Evolutionary conservation across 805 yeast genomes (phyloP).

Genomic region (Hanseniaspora jakobsenii): DNA sequence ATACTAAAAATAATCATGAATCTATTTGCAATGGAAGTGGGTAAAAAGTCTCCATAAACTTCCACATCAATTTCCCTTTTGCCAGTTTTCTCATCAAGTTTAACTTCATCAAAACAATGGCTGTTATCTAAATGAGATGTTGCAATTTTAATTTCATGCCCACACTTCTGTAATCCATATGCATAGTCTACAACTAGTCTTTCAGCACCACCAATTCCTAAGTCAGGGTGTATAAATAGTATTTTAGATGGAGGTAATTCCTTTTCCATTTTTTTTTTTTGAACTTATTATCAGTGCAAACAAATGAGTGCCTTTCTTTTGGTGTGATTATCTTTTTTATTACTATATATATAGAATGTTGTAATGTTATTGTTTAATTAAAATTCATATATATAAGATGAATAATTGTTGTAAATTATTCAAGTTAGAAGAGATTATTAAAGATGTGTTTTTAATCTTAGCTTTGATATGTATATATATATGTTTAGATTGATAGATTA

Average conservation of each 20-base stretch:
- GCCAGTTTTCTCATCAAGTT: conserved; percentile 35
- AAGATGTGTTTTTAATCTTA: no score
- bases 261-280: conserved; percentile 7
- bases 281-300: not conserved
- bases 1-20: conserved; percentile 75
- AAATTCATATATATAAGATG: no score
- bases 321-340: no score
- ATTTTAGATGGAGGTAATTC: conserved; percentile 34
- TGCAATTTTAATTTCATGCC: conserved; percentile 53
- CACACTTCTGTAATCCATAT: conserved; percentile 58
- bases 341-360: no score
- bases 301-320: no score
- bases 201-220: conserved; percentile 98
- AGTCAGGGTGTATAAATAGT: conserved; percentile 88
- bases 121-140: conserved; percentile 81
- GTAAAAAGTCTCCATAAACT: conserved; percentile 76
- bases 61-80: conserved; percentile 33
- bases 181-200: conserved; percentile 95
- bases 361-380: no score
- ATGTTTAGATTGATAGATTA: no score
- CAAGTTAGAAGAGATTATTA: no score
- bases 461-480: no score
- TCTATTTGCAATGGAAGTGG: conserved; percentile 53
- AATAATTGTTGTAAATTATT: no score
- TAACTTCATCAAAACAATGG: conserved; percentile 88